Base-by-base conservation (phyloP, 1,284 basidiomycete genomes). In the Cutaneotrichosporon sp. region DNA sequence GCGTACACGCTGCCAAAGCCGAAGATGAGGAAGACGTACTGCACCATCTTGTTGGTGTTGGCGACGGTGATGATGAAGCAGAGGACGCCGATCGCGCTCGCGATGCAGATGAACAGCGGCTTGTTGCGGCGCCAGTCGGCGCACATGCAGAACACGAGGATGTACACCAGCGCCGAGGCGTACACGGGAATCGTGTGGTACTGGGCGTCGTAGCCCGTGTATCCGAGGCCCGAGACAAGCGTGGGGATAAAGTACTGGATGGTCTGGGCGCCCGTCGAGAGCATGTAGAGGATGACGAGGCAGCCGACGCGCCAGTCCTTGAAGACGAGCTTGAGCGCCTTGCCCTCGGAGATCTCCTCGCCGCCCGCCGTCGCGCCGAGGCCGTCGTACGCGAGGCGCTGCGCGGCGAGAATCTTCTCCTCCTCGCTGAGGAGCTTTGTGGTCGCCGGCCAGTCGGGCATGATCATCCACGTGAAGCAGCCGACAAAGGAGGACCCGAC, bases 161-260 rank as follows among this genome's bases (percentile, higher is more conserved):
- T 82, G 66, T 67, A 76, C 36, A 74, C 72, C 43, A 77, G 71
- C 13, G 76, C 76, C 20, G 54, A 66, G 18, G 74, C 79, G 67
- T 82, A 81, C 49, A 81, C 72, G 11, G 81, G 81, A 62, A 82
- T 81, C n/a, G 81, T 82, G 76, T 81, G 80, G 71, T 79, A 82
- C 67, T 82, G 81, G 38, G 76, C 74, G 20, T 56, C 64, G 68
- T 73, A 76, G 14, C 81, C 81, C 20, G 36, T 72, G 69, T 79
- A 64, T 34, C 62, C 62, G 16, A 64, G 69, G 51, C 76, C 67
- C 10, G 70, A 72, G 43, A 79, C 71, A 29, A 81, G 70, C 4
- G 77, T 80, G 10, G 81, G 81, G 51, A 82, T 78, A 65, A 83
- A 82, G 74, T 83, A 82, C 64, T 81, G 79, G 55, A 83, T 81